These are phyloP conservation scores for Coniochaeta prunicola DNA, from an alignment of 2,329 filamentous ascomycete genomes.

Conservation along the genomic window DNA sequence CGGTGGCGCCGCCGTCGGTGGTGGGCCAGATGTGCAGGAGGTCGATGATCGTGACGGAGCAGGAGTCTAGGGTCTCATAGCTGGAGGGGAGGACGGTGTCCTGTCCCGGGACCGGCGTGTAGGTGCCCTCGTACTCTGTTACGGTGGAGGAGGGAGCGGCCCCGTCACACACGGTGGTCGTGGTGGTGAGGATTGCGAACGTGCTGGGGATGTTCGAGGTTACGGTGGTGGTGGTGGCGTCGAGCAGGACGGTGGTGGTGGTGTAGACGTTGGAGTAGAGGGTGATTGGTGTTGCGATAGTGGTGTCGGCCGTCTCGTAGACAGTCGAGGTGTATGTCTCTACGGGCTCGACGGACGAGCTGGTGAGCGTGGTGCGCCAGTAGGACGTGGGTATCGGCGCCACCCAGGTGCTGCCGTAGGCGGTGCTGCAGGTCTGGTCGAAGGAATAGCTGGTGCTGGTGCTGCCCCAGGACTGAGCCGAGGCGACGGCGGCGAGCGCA, in stretches of 20 bases:
- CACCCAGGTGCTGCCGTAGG: neutral
- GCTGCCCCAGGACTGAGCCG: neutral
- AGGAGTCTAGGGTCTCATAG: constrained; percentile 9
- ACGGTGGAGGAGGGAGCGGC: constrained; percentile 10
- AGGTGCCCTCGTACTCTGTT: constrained; percentile 17
- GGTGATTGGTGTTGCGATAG: neutral
- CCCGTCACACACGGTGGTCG: constrained; percentile 14
- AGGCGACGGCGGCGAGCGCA: neutral
- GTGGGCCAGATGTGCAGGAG: constrained; percentile 8
- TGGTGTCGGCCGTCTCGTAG: neutral
- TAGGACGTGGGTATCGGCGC: neutral
- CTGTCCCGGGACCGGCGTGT: constrained; percentile 15
- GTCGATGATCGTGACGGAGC: constrained; percentile 11
- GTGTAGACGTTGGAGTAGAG: neutral
- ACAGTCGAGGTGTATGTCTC: neutral
- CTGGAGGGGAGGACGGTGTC: constrained; percentile 10
- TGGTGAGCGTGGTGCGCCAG: neutral
- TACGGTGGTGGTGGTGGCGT: neutral
- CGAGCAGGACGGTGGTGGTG: neutral
- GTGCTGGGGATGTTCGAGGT: neutral
- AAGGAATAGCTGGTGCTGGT: neutral
- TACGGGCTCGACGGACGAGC: neutral
- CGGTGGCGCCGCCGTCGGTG: constrained; percentile 24
- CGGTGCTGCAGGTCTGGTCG: neutral
- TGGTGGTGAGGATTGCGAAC: neutral